A percentile compares a stretch with the other conserved stretches of the same genome.
Conservation (phyloP, 2,329 filamentous ascomycete species). For the Neofusicoccum sp. region DNA sequence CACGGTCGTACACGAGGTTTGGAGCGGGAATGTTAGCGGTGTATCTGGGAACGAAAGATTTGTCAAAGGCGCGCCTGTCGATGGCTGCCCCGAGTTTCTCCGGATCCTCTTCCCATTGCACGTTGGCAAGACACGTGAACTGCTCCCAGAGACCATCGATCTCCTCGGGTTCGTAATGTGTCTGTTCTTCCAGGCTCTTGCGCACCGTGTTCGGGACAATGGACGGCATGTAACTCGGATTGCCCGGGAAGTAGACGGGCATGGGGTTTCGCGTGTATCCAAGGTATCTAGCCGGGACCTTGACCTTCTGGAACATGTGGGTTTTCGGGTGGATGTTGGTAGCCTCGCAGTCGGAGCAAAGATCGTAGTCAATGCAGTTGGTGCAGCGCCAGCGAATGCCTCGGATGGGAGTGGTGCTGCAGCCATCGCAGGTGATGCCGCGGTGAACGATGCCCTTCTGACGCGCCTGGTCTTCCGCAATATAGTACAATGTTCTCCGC, state of each 20-base stretch:
- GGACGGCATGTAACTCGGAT: constrained; percentile 68
- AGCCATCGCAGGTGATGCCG: constrained; percentile 88
- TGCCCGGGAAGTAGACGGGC: constrained; percentile 83
- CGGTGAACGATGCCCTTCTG: constrained; percentile 88
- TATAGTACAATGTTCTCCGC: constrained; percentile 81
- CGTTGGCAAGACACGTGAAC: constrained; percentile 89
- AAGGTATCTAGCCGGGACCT: constrained; percentile 81
- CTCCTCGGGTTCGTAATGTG: constrained; percentile 71
- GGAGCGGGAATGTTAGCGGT: constrained; percentile 74
- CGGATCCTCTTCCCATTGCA: constrained; percentile 78
- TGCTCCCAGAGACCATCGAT: constrained; percentile 95
- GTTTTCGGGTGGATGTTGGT: constrained; percentile 78
- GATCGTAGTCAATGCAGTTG: constrained; percentile 93
- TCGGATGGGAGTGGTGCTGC: constrained; percentile 81
- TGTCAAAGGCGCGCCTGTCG: constrained; percentile 88
- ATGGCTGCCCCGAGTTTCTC: constrained; percentile 77
- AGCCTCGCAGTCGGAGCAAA: constrained; percentile 88
- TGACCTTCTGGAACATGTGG: constrained; percentile 95
- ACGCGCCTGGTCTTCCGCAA: constrained; percentile 88
- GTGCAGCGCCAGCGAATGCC: constrained; percentile 91
- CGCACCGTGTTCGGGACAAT: constrained; percentile 67
- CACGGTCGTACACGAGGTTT: constrained; percentile 90
- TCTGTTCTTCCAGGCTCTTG: constrained; percentile 53
- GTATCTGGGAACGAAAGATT: constrained; percentile 82
- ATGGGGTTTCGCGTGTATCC: constrained; percentile 74